Evolutionary conservation across 1,284 basidiomycete species (phyloP), one percentile per base, ranked within the genome.

Genomic region (Peniophora sp.): DNA sequence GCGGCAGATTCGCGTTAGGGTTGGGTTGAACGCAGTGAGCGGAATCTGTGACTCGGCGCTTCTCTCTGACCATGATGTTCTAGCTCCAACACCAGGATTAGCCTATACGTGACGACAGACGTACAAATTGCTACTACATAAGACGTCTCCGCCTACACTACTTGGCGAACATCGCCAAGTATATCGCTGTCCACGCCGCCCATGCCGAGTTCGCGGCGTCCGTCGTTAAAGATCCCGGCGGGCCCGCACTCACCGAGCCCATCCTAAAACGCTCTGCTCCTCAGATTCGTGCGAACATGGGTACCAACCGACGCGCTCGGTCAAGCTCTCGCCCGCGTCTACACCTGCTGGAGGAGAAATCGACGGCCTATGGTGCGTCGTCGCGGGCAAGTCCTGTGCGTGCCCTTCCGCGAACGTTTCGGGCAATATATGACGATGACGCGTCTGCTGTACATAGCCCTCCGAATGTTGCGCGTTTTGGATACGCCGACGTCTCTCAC

Each of bases 341-440:
- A 66, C 76, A 2, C 68, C 64, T 52, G 83, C 83, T 36, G 81
- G 83, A 44, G 84, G 83, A 0, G 69, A 78, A 0, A 76, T 90
- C 44, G 86, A 89, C 57, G 82, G 80, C 0, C 58, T 60, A 27
- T 70, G 79, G 56, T 85, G 83, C 64, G 85, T 78, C 0, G 81
- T 88, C 9, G 79, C 85, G 1, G 86, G 87, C 14, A 80, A 78
- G 63, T 86, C 88, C 69, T 83, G 86, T 88, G 56, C 59, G 79
- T 70, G 12, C 49, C 27, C 17, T 36, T 52, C 43, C 46, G 47
- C n/a, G n/a, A n/a, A 51, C 47, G 44, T 39, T 20, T 8, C 44
- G 10, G 35, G 35, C 24, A 22, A 23, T 44, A 51, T n/a, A 27
- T 22, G 45, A 20, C 10, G 12, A 15, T 11, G 24, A 20, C 43